Conservation (phyloP, 2,329 filamentous ascomycete species). For the Apiospora arundinis region DNA sequence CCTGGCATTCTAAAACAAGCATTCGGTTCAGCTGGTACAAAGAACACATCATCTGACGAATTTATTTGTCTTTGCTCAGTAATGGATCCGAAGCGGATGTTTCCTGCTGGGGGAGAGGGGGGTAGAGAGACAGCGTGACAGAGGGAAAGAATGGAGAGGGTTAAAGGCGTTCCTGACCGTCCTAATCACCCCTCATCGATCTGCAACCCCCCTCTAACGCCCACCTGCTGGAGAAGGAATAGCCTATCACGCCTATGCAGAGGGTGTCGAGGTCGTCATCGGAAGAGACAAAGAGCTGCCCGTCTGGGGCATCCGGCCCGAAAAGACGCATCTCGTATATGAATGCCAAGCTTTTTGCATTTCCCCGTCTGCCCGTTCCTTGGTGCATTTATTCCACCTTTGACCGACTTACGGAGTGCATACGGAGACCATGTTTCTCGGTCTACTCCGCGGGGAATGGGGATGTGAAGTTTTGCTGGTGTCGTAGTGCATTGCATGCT, state of each 20-base stretch:
- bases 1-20: not conserved
- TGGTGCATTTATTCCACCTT: not conserved
- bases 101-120: too few relatives aligned
- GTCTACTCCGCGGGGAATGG: not conserved
- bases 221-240: slow-evolving; percentile 20
- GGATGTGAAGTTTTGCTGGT: not conserved
- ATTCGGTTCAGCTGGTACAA: not conserved
- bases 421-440: not conserved
- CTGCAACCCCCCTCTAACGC: slow-evolving; percentile 1
- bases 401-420: not conserved
- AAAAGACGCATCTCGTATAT: slow-evolving; percentile 9
- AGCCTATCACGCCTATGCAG: slow-evolving; percentile 16
- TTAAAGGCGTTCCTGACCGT: too few relatives aligned
- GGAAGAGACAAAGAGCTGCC: not conserved
- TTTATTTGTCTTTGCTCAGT: not conserved
- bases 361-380: not conserved
- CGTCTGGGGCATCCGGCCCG: slow-evolving; percentile 21
- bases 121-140: too few relatives aligned
- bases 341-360: not conserved
- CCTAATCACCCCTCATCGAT: not conserved
- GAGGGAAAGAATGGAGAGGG: too few relatives aligned
- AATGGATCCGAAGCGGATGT: too few relatives aligned
- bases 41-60: not conserved
- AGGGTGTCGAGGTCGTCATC: slow-evolving; percentile 1
- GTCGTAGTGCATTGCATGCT: not conserved